Base-by-base conservation (phyloP, 1,284 basidiomycete species). In the Earliella scabrosa region DNA sequence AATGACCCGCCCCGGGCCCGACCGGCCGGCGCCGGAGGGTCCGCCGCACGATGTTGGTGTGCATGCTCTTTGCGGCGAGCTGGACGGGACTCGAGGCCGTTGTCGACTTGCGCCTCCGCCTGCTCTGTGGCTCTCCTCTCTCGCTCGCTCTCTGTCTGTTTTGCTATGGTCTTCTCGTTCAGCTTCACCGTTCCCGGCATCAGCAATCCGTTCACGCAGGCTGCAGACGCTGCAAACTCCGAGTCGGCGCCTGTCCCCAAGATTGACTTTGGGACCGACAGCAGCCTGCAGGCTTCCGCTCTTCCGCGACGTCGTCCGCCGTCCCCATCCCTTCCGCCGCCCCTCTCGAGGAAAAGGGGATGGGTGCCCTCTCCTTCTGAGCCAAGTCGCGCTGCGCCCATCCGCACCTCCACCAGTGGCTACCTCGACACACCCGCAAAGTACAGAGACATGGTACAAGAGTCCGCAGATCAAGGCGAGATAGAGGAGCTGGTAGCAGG, bases 371-470 rank as follows among this genome's bases (percentile, higher is more conserved):
- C 84, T 0, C 75, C 76, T 51, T 75, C 80, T 50, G 83, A 83
- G 59, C 79, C 79, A 3, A 84, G 81, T 63, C 73, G 68, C 57
- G 80, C 85, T 2, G 68, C 79, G 29, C 75, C 84, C 23, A 80
- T 77, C 5, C 70, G 80, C 3, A 70, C 82, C 4, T 83, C 80
- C 2, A 80, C 82, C 5, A 76, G 70, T 54, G 88, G 87, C 27
- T 86, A 86, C 68, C 78, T 89, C 39, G 82, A 87, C 66, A 83
- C 85, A 1, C 84, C 85, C 34, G 78, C 83, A 48, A 86, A 84
- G 69, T 85, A 86, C 65, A 75, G 79, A 61, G 78, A 82, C 34
- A 79, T 82, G 66, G 78, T 82, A 54, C 57, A 41, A 52, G 51
- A 57, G 51, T 58, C 40, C 54, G 55, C 59, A 27, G 59, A 68